phyloP scores from a whole-genome alignment of 345 rosid species.

The Kernera saxatilis region DNA sequence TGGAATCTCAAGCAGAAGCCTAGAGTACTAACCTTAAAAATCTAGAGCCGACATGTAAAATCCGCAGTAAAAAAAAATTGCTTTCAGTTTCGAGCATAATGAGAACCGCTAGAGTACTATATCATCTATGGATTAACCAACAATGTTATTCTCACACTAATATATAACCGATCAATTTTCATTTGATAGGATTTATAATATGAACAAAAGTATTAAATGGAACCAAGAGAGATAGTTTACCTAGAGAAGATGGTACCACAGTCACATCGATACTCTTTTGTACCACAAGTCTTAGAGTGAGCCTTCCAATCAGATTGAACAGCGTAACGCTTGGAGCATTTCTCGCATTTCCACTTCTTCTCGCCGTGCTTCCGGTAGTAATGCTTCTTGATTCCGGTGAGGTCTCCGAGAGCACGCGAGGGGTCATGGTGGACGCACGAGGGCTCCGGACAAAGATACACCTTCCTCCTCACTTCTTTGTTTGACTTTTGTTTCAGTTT shows the following conservation, averaged over 20 bases:
- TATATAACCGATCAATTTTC: neutral
- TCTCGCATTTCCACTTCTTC: slow-evolving; percentile 80
- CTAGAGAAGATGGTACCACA: slow-evolving; percentile 84
- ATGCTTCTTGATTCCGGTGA: slow-evolving; percentile 77
- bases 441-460: slow-evolving; percentile 76
- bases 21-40: slow-evolving; percentile 17
- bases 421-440: slow-evolving; percentile 85
- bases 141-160: neutral
- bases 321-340: slow-evolving; percentile 68
- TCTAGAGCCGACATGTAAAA: slow-evolving; percentile 12
- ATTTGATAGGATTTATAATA: neutral
- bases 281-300: slow-evolving; percentile 65
- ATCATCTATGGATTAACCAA: neutral
- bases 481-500: slow-evolving; percentile 67
- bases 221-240: slow-evolving; percentile 30
- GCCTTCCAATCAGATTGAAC: slow-evolving; percentile 94
- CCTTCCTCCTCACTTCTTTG: slow-evolving; percentile 66
- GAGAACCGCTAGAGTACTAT: neutral
- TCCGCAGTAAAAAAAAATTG: neutral
- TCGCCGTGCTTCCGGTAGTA: slow-evolving; percentile 72
- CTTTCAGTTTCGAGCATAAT: neutral
- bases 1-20: slow-evolving; percentile 3
- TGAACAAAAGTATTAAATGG: neutral
- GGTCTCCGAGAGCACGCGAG: slow-evolving; percentile 76
- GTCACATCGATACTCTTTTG: slow-evolving; percentile 68